A percentile compares a stretch with the other conserved stretches of the same genome.
Conservation (phyloP, 768 basidiomycete genomes). For the Filobasidium wieringae region DNA sequence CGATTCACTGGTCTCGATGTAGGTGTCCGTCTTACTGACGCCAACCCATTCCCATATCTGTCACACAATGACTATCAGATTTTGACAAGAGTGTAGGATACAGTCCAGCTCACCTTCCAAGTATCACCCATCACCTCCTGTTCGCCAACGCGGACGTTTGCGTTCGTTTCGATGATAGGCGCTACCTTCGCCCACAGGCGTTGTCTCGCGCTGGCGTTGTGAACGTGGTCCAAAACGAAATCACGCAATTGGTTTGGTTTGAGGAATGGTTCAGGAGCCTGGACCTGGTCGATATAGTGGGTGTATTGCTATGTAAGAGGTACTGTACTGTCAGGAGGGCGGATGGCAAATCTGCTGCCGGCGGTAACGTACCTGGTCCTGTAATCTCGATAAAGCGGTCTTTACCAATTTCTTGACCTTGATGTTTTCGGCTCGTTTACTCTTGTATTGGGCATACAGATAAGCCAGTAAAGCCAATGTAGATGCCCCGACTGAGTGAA, state of each 20-base stretch:
- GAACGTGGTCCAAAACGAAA: constrained; percentile 28
- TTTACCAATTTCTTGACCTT: constrained; percentile 35
- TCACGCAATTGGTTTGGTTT: constrained; percentile 37
- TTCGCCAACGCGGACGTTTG: constrained; percentile 33
- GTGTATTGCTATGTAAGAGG: constrained; percentile 23
- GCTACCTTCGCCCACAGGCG: constrained; percentile 27
- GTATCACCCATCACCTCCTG: constrained; percentile 31
- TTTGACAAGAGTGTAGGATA: neutral
- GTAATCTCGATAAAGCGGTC: constrained; percentile 30
- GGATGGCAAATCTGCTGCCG: neutral
- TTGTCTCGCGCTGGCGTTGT: constrained; percentile 20
- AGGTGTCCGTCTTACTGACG: constrained; percentile 16
- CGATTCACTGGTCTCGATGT: neutral
- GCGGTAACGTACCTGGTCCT: constrained; percentile 29
- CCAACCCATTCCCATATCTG: constrained; percentile 36
- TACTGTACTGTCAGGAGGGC: neutral
- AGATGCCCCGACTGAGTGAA: constrained; percentile 5
- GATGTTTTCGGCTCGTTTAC: constrained; percentile 25
- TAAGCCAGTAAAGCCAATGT: constrained; percentile 15
- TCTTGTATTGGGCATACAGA: constrained; percentile 19
- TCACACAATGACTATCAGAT: neutral
- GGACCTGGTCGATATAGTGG: constrained; percentile 34
- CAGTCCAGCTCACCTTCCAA: constrained; percentile 19
- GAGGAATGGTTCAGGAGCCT: constrained; percentile 31
- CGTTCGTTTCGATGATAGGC: constrained; percentile 30